Conservation (phyloP, 2,329 filamentous ascomycete species). For the Xylaria arbuscula region DNA sequence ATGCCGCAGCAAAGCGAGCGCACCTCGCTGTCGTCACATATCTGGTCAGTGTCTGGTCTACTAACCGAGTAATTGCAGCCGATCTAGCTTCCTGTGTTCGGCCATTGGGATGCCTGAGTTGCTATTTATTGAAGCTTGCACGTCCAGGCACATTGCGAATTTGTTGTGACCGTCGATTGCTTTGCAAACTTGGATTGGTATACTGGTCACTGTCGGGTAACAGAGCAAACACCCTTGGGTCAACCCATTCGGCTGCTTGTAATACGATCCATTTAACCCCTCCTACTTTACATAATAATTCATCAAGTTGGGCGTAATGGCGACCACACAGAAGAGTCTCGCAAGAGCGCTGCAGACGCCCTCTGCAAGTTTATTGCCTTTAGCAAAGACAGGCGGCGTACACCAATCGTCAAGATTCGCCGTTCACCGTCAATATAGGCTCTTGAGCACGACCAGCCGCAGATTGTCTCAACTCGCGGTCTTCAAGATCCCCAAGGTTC, state of each 20-base stretch:
- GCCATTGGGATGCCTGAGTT: conserved; percentile 26
- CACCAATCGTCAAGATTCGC: conserved; percentile 10
- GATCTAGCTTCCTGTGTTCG: conserved; percentile 33
- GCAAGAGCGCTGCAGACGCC: conserved; percentile 41
- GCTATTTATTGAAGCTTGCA: conserved; percentile 24
- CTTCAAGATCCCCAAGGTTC: conserved; percentile 87
- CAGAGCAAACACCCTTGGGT: background rate
- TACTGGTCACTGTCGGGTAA: background rate
- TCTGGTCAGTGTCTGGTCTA: conserved; percentile 25
- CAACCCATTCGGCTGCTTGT: background rate
- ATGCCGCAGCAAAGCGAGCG: conserved; percentile 42
- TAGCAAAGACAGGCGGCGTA: conserved; percentile 14
- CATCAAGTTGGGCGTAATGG: conserved; percentile 37
- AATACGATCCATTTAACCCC: background rate
- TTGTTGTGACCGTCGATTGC: background rate
- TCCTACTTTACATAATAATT: background rate
- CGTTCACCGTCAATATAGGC: conserved; percentile 32
- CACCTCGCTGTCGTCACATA: conserved; percentile 14
- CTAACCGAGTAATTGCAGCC: conserved; percentile 32
- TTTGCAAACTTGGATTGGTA: background rate
- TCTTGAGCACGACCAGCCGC: conserved; percentile 47
- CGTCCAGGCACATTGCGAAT: conserved; percentile 4
- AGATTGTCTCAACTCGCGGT: conserved; percentile 73
- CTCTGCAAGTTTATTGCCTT: conserved; percentile 29
- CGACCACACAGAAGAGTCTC: conserved; percentile 41